Percentiles rank a stretch among this genome's conserved stretches.
These are phyloP conservation scores for Astragalus glycyphyllos DNA, from an alignment of 306 rosid genomes.

Conservation along the genomic window DNA sequence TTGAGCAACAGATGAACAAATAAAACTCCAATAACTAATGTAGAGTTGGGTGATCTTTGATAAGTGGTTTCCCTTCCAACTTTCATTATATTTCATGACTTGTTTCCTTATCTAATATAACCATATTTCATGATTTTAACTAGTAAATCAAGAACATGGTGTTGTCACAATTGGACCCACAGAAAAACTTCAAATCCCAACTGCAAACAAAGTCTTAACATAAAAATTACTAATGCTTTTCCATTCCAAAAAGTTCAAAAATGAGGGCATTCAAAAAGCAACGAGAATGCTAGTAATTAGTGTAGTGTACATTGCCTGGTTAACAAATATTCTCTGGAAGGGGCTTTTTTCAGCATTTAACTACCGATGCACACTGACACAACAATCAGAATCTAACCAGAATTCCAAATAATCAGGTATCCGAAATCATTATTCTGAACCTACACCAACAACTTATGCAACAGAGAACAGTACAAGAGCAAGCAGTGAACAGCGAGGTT, in stretches of 20 bases:
- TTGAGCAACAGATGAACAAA: background rate
- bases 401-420: slow-evolving; percentile 14
- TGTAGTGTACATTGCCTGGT: slow-evolving; percentile 67
- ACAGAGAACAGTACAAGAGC: slow-evolving; percentile 24
- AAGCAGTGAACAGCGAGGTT: slow-evolving; percentile 17
- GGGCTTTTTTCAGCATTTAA: slow-evolving; percentile 97
- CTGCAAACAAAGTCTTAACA: slow-evolving; percentile 14
- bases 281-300: slow-evolving; percentile 34
- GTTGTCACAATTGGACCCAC: slow-evolving; percentile 16
- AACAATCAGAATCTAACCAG: slow-evolving; percentile 5
- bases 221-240: slow-evolving; percentile 1
- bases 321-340: slow-evolving; percentile 92
- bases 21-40: slow-evolving; percentile 22
- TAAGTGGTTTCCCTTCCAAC: background rate
- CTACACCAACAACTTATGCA: slow-evolving; percentile 13
- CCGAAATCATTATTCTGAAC: slow-evolving; percentile 28
- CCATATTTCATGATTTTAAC: background rate
- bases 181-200: slow-evolving; percentile 37
- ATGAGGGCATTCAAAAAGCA: slow-evolving; percentile 29
- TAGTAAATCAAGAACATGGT: slow-evolving; percentile 10
- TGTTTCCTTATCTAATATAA: slow-evolving; percentile 1
- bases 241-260: slow-evolving; percentile 12
- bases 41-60: slow-evolving; percentile 16
- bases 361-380: slow-evolving; percentile 57
- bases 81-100: slow-evolving; percentile 7